Evolutionary conservation across 495 filamentous ascomycete genomes (phyloP), one percentile per base, ranked within the genome.

Genomic region (Daldinia vernicosa): DNA sequence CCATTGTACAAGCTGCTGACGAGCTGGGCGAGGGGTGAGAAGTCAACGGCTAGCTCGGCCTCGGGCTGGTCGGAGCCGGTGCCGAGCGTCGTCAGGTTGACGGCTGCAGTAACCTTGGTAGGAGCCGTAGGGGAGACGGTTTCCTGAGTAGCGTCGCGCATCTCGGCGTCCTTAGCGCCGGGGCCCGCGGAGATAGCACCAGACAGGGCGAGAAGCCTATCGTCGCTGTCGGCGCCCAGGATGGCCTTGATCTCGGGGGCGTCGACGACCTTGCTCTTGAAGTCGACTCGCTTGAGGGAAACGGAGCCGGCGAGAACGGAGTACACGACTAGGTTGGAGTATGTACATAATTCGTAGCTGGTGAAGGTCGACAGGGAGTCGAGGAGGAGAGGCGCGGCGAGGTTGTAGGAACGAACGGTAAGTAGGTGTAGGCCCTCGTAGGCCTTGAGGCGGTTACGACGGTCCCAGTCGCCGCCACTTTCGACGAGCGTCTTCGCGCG

Each of bases 351-450:
- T 80, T 99, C 95, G 83, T 96, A 97, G 75, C 93, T 97, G 54
- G 95, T 99, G 80, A 99, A 99, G n/a, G 95, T 99, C 26, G 94
- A 97, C 66, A 99, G 83, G 76, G 92, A 94, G 83, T 99, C 95
- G 60, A 99, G 92, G 28, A 99, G 90, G 6, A 98, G 86, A 47
- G 96, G 96, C 6, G 96, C 95, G 30, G 93, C 94, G 55, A 92
- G 84, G 77, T 89, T 91, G 83, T 98, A 94, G 57, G 93, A 93
- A 50, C 95, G 93, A 57, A 92, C 88, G 32, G 95, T 97, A 66
- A 99, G 91, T 9, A 97, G 86, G 77, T 98, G 91, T 32, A 99
- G 83, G 67, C 95, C 95, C 80, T 97, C 93, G 87, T 99, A 99
- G 60, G 95, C 96, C 89, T 99, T 99, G 47, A 99, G 87, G 55